A percentile compares a stretch with the other conserved stretches of the same genome.
Evolutionary conservation across 768 basidiomycete species (phyloP).

Genomic region (Tylopilus sp.): DNA sequence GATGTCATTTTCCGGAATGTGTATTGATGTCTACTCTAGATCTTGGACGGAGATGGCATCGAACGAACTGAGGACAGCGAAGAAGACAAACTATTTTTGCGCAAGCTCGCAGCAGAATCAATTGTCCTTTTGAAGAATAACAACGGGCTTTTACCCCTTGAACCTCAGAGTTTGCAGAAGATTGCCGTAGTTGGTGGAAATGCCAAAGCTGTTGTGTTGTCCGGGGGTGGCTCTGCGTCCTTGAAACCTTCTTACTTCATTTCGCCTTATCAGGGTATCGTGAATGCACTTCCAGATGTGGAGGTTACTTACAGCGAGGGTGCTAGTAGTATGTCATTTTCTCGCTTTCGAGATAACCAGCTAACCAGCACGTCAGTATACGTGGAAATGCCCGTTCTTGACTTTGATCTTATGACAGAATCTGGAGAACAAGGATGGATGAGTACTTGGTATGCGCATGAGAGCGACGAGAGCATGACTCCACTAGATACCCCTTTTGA

Average conservation of each 20-base stretch:
- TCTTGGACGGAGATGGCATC: constrained; percentile 66
- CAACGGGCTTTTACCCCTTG: constrained; percentile 33
- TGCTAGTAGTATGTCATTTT: constrained; percentile 48
- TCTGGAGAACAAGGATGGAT: constrained; percentile 66
- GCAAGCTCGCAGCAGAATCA: constrained; percentile 60
- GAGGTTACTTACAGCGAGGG: constrained; percentile 68
- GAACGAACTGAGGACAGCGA: constrained; percentile 63
- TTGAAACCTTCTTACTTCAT: constrained; percentile 75
- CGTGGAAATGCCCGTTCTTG: constrained; percentile 63
- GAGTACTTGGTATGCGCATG: constrained; percentile 58
- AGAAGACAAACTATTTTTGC: constrained; percentile 61
- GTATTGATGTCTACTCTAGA: constrained; percentile 33
- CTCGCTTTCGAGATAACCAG: background rate
- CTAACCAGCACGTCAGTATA: constrained; percentile 41
- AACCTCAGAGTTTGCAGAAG: constrained; percentile 51
- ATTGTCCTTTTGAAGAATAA: constrained; percentile 80
- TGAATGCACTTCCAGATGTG: constrained; percentile 49
- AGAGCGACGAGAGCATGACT: constrained; percentile 53
- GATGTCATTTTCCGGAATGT: background rate
- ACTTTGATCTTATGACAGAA: constrained; percentile 59
- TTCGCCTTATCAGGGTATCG: constrained; percentile 75
- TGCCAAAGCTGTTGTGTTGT: constrained; percentile 60
- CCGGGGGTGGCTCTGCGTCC: constrained; percentile 73
- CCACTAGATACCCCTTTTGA: constrained; percentile 41
- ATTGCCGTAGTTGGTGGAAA: constrained; percentile 72